These are phyloP conservation scores for Populus simonii DNA, from an alignment of 345 rosid species.

Conservation along the genomic window DNA sequence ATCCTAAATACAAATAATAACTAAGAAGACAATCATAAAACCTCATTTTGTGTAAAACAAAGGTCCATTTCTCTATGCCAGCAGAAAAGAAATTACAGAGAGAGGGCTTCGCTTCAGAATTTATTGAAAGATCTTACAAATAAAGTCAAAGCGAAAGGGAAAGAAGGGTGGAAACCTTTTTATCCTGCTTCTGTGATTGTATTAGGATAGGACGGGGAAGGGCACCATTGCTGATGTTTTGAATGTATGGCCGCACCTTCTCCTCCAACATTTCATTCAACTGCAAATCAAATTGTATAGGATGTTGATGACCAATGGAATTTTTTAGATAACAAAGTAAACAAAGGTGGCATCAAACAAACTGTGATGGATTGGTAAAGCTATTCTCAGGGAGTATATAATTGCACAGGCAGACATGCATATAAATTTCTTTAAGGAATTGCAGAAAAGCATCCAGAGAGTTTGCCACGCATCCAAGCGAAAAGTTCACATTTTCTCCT, in stretches of 20 bases:
- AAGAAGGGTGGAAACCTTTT: constrained; percentile 30
- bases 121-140: neutral
- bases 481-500: neutral
- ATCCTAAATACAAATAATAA: too few relatives aligned
- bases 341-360: neutral
- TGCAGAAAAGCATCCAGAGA: neutral
- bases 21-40: too few relatives aligned
- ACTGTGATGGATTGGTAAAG: neutral
- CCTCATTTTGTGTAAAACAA: neutral
- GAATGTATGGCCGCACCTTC: constrained; percentile 70
- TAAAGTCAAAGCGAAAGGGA: neutral
- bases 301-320: neutral
- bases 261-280: constrained; percentile 78
- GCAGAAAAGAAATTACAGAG: neutral
- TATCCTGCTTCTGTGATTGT: constrained; percentile 43
- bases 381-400: too few relatives aligned
- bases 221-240: constrained; percentile 42
- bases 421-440: neutral
- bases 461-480: neutral
- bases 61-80: neutral
- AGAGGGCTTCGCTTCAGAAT: neutral
- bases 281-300: constrained; percentile 32
- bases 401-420: too few relatives aligned
- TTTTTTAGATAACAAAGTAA: neutral
- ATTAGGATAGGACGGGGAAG: constrained; percentile 64